Conservation (phyloP, 2,329 filamentous ascomycete genomes). For the Trichoderma citrinoviride region DNA sequence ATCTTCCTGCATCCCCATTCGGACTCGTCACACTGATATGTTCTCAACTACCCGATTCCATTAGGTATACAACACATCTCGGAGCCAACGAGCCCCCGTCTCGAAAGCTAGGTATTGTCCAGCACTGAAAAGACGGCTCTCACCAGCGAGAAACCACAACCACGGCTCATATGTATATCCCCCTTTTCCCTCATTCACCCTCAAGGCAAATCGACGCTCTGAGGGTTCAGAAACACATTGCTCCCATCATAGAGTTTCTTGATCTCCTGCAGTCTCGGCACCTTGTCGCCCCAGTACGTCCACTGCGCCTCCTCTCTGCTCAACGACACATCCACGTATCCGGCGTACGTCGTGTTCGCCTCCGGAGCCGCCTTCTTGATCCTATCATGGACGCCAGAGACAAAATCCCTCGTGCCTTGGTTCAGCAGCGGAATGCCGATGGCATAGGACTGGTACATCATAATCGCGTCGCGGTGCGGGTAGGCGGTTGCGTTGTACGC, state of each 20-base stretch:
- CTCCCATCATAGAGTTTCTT: constrained; percentile 53
- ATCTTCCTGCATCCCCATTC: neutral
- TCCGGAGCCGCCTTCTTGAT: constrained; percentile 40
- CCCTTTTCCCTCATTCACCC: neutral
- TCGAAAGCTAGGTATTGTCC: neutral
- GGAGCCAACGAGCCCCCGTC: neutral
- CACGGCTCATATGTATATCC: neutral
- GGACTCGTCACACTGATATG: no score
- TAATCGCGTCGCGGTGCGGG: constrained; percentile 60
- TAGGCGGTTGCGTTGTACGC: constrained; percentile 58
- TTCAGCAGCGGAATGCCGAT: constrained; percentile 48
- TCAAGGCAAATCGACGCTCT: constrained; percentile 43
- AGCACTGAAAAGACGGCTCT: neutral
- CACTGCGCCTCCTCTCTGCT: constrained; percentile 42
- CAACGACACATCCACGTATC: constrained; percentile 58
- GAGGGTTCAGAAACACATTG: constrained; percentile 58
- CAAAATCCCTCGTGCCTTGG: constrained; percentile 47
- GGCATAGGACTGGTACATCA: constrained; percentile 63
- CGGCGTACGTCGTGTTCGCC: constrained; percentile 55
- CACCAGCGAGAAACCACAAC: neutral
- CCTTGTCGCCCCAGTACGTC: constrained; percentile 56
- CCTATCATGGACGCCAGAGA: constrained; percentile 49
- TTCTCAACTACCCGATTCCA: neutral
- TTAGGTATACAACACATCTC: neutral
- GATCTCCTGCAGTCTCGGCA: constrained; percentile 45